Conservation (phyloP, 768 basidiomycete genomes). For the Psilocybe cyanescens region DNA sequence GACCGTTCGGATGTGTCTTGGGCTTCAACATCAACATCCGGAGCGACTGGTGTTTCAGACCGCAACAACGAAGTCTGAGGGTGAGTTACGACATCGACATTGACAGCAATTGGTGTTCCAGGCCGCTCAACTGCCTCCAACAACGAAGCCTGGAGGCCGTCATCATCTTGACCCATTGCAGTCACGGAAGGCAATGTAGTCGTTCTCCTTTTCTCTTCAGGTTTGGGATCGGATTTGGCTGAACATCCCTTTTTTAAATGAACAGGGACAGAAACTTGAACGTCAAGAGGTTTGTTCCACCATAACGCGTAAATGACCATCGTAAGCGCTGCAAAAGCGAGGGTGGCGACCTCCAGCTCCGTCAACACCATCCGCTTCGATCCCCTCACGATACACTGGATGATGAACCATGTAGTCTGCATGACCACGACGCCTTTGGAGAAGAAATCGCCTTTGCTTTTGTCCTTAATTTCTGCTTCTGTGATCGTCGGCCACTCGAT, state of each 20-base stretch:
- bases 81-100: not conserved
- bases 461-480: too few species aligned
- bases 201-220: not conserved
- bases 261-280: conserved; percentile 16
- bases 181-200: not conserved
- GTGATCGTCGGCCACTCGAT: too few species aligned
- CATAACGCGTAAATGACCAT: conserved; percentile 26
- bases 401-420: too few species aligned
- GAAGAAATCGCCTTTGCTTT: too few species aligned
- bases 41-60: not conserved
- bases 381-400: too few species aligned
- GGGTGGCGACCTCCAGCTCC: too few species aligned
- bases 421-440: too few species aligned
- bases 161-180: not conserved
- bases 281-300: conserved; percentile 44
- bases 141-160: not conserved
- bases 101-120: not conserved
- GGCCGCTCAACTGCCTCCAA: not conserved
- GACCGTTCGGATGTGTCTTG: not conserved
- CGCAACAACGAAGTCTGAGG: not conserved
- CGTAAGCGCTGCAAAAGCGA: conserved; percentile 4
- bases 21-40: not conserved
- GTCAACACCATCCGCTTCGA: too few species aligned
- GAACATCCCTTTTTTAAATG: not conserved
- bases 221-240: not conserved